Percentiles rank a stretch among this genome's conserved stretches.
Evolutionary conservation across 2,329 filamentous ascomycete genomes (phyloP).

Genomic region (Alternaria solani): DNA sequence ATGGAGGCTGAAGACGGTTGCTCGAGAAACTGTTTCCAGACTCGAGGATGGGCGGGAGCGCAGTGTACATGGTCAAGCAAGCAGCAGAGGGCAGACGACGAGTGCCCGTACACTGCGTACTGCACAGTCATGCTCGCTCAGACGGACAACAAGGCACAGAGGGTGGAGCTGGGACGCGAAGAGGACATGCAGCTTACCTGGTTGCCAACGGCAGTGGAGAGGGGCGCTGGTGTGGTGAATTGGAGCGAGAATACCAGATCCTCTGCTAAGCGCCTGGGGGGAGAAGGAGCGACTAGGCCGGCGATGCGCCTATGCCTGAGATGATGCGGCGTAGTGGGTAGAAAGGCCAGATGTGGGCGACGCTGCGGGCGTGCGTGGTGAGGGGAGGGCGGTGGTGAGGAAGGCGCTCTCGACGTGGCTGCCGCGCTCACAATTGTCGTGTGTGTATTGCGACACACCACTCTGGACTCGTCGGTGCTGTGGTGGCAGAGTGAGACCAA

Average conservation of each 20-base stretch:
- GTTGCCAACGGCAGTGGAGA: constrained; percentile 32
- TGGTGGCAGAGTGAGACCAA: constrained; percentile 24
- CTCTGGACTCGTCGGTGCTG: not conserved
- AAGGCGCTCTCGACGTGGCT: constrained; percentile 11
- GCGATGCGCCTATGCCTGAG: constrained; percentile 44
- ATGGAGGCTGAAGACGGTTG: constrained; percentile 9
- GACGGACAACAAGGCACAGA: constrained; percentile 11
- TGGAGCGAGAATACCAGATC: constrained; percentile 54
- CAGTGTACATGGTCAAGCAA: constrained; percentile 16
- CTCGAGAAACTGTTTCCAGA: constrained; percentile 4
- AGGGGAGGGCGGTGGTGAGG: constrained; percentile 4
- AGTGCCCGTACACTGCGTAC: constrained; percentile 14
- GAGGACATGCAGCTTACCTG: constrained; percentile 44
- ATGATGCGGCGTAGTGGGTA: constrained; percentile 33
- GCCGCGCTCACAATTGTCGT: constrained; percentile 10
- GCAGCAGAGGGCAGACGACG: constrained; percentile 18
- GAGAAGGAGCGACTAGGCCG: constrained; percentile 48
- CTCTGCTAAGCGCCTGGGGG: constrained; percentile 53
- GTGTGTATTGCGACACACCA: constrained; percentile 23
- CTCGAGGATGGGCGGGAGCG: constrained; percentile 16
- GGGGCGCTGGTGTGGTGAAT: constrained; percentile 34
- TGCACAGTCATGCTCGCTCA: constrained; percentile 12
- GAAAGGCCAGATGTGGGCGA: constrained; percentile 26
- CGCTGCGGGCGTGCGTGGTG: constrained; percentile 10
- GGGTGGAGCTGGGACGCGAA: constrained; percentile 25